These are phyloP conservation scores for Gossypium davidsonii DNA, from an alignment of 441 rosid genomes.

Conservation along the genomic window DNA sequence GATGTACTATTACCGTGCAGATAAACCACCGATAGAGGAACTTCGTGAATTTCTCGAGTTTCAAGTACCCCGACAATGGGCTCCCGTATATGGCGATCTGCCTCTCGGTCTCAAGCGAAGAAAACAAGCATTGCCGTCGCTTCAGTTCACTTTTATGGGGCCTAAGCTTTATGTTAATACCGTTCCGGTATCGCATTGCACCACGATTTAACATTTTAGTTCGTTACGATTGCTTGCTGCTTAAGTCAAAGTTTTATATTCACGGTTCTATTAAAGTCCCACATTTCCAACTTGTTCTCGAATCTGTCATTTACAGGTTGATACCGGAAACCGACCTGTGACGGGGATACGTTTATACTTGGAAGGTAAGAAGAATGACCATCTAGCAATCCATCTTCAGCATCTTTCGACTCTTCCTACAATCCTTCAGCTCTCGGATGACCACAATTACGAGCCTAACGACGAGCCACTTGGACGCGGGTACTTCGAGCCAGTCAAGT, in stretches of 20 bases:
- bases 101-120: slow-evolving; percentile 72
- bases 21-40: slow-evolving; percentile 88
- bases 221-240: background rate
- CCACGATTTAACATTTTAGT: background rate
- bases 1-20: slow-evolving; percentile 33
- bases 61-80: slow-evolving; percentile 95
- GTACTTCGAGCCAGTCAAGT: slow-evolving; percentile 77
- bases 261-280: background rate
- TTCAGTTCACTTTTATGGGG: slow-evolving; percentile 81
- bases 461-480: slow-evolving; percentile 48
- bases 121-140: slow-evolving; percentile 66
- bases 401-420: slow-evolving; percentile 68
- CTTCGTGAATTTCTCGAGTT: slow-evolving; percentile 85
- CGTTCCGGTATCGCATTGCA: slow-evolving; percentile 35
- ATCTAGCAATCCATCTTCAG: slow-evolving; percentile 83
- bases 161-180: slow-evolving; percentile 89
- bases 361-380: slow-evolving; percentile 85
- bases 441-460: slow-evolving; percentile 40
- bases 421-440: slow-evolving; percentile 53
- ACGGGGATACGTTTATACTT: slow-evolving; percentile 82
- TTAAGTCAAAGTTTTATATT: background rate
- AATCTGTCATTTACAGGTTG: slow-evolving; percentile 43
- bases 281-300: slow-evolving; percentile 4
- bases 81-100: slow-evolving; percentile 79
- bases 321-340: slow-evolving; percentile 69